Evolutionary conservation across 768 basidiomycete species (phyloP).

Genomic region (Termitomyces sp.): DNA sequence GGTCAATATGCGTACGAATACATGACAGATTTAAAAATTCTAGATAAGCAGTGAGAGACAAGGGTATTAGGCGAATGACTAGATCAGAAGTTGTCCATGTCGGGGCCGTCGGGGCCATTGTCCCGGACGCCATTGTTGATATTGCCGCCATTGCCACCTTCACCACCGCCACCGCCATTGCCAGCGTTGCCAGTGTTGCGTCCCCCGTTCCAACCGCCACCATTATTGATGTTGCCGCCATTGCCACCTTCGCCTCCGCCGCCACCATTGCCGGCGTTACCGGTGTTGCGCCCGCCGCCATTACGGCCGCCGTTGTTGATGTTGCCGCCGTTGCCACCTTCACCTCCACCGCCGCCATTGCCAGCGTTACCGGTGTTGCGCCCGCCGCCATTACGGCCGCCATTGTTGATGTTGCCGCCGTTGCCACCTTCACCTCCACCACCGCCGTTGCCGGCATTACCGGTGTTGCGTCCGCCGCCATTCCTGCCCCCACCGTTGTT

Average conservation of each 20-base stretch:
- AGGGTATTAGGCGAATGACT: neutral
- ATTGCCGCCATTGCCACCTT: neutral
- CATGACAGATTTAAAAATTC: no score
- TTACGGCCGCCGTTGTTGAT: neutral
- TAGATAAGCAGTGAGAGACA: neutral
- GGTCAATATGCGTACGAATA: neutral
- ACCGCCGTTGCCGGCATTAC: constrained; percentile 2
- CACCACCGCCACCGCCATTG: neutral
- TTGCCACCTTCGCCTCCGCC: neutral
- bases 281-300: neutral
- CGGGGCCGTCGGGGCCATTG: neutral
- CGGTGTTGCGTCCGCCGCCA: neutral
- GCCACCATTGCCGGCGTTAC: neutral
- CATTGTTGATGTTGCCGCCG: neutral
- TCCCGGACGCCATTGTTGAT: neutral
- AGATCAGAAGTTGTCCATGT: neutral
- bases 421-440: neutral
- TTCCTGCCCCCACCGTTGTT: neutral
- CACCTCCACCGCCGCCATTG: neutral
- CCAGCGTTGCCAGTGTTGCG: neutral
- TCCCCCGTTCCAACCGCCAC: neutral
- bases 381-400: neutral
- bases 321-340: neutral
- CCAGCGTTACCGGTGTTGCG: constrained; percentile 5
- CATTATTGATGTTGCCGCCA: constrained; percentile 1